Evolutionary conservation across 768 basidiomycete genomes (phyloP), one percentile per base, ranked within the genome.

Genomic region (Paxillus rubicundulus): DNA sequence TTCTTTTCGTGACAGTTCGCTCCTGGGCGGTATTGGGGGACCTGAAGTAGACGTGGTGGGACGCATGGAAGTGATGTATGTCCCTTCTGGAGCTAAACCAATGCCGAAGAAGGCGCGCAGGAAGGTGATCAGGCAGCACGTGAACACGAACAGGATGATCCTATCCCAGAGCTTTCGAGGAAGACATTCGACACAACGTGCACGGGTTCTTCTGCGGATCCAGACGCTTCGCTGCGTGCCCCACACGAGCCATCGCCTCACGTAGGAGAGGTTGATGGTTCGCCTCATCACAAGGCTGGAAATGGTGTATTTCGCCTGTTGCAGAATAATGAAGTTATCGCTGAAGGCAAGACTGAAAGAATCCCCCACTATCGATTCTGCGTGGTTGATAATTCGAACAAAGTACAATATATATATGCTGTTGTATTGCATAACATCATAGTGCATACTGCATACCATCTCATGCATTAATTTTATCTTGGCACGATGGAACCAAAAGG

Each of bases 41-140:
- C 32, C 8, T 12, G 38, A 34, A 47, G 17, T 34, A 5, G 38
- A 47, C 2, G 44, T 21, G 38, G 3, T 52, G 32, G 54, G 42
- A 49, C 46, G 24, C 24, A 21, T 42, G 27, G 43, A 27, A 14
- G 54, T 28, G 27, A 47, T 18, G 41, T 24, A 47, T 20, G 21
- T n/a, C 32, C 37, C 49, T 18, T 55, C 32, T 46, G 52, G 45
- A 18, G 39, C 30, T 27, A n/a, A 9, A 7, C 56, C 56, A 17
- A 69, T 54, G 39, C 68, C 66, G 21, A 65, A 32, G 30, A 68
- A 34, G 48, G 68, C 64, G 20, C 43, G 61, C 45, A 69, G 38
- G 54, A 68, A 70, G 47, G 27, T 33, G 32, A 69, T 47, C 36
- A 64, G 40, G 40, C 57, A 63, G 34, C 54, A 68, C 39, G 18